Evolutionary conservation across 169 alveolate genomes (phyloP).

Genomic region (Plasmodium billcollinsi): DNA sequence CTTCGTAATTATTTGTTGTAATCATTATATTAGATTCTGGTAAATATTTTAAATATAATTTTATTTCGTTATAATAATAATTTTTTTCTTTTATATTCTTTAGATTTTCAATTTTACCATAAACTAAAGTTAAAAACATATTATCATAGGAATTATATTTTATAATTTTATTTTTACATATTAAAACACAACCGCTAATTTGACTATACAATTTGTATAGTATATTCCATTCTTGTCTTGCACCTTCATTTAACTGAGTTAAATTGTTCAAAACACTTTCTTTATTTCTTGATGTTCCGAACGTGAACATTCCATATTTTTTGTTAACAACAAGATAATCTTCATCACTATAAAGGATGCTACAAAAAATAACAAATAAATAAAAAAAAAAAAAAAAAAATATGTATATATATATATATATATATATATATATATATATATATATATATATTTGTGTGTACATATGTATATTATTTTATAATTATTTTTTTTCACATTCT

Average conservation of each 20-base stretch:
- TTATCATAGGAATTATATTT: constrained; percentile 32
- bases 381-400: background rate
- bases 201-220: constrained; percentile 35
- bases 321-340: constrained; percentile 54
- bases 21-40: constrained; percentile 58
- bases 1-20: constrained; percentile 18
- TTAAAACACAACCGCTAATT: constrained; percentile 38
- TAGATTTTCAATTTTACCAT: constrained; percentile 29
- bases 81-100: background rate
- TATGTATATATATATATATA: background rate
- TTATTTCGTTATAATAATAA: constrained; percentile 9
- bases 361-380: background rate
- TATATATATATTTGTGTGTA: background rate
- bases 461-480: too few relatives aligned
- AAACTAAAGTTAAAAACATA: constrained; percentile 48
- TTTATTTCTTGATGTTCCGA: constrained; percentile 22
- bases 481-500: too few relatives aligned
- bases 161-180: constrained; percentile 52
- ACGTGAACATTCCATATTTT: constrained; percentile 46
- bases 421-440: background rate
- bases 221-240: background rate
- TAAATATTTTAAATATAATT: constrained; percentile 28
- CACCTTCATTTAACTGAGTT: constrained; percentile 3
- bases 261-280: constrained; percentile 39
- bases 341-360: constrained; percentile 44